Percentiles rank a stretch among this genome's conserved stretches.
These are phyloP conservation scores for Exophiala dermatitidis DNA, from an alignment of 2,329 filamentous ascomycete species.

Conservation along the genomic window DNA sequence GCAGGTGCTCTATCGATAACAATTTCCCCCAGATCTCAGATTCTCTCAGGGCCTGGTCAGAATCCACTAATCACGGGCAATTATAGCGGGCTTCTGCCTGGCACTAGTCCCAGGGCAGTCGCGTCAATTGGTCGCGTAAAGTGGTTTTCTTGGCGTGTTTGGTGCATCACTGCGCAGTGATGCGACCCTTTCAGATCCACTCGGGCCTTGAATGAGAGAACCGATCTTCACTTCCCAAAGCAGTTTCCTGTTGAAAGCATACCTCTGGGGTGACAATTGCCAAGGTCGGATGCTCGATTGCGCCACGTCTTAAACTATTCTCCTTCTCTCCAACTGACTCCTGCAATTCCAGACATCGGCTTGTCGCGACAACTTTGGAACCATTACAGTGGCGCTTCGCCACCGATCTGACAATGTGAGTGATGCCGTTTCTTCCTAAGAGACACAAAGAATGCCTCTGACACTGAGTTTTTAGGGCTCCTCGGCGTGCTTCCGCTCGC, in stretches of 20 bases:
- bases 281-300: too few species aligned
- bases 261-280: too few species aligned
- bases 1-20: too few species aligned
- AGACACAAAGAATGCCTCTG: neutral
- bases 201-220: neutral
- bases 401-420: slow-evolving; percentile 3
- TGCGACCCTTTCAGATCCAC: neutral
- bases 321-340: neutral
- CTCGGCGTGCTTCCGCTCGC: slow-evolving; percentile 1
- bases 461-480: slow-evolving; percentile 6
- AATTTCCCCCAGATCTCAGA: too few species aligned
- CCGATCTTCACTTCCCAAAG: neutral
- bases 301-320: too few species aligned
- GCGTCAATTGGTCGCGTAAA: slow-evolving; percentile 1
- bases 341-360: neutral
- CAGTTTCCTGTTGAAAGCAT: neutral
- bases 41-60: too few species aligned
- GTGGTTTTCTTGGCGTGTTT: slow-evolving; percentile 6
- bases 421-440: too few species aligned
- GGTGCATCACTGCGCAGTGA: neutral
- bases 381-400: neutral
- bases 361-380: neutral
- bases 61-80: too few species aligned
- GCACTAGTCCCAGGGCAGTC: neutral
- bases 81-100: too few species aligned